Conservation (phyloP, 2,329 filamentous ascomycete genomes). For the Apiospora saccharicola region DNA sequence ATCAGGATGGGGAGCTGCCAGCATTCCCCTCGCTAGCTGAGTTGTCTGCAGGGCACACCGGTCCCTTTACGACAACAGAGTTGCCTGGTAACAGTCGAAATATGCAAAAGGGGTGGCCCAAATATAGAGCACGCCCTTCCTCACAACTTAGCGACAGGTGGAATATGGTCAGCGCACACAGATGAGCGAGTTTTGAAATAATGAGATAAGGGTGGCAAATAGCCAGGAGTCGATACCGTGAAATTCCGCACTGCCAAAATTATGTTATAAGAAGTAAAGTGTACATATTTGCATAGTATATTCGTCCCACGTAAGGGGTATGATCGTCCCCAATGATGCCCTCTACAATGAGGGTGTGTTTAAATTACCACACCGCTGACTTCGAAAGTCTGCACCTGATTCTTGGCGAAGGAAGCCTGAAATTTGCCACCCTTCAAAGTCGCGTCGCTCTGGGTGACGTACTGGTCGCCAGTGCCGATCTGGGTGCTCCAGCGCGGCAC, state of each 20-base stretch:
- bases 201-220: not conserved
- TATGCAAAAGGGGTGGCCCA: not conserved
- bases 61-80: not conserved
- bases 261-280: not conserved
- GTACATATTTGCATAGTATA: not conserved
- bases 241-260: not conserved
- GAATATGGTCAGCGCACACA: not conserved
- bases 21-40: not conserved
- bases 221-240: not conserved
- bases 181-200: not conserved
- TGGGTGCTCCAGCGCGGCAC: constrained; percentile 48
- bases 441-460: constrained; percentile 41
- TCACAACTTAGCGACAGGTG: not conserved
- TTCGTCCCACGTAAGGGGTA: not conserved
- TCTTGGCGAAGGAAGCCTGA: constrained; percentile 45
- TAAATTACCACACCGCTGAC: constrained; percentile 31
- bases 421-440: constrained; percentile 47
- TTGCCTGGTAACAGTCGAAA: not conserved
- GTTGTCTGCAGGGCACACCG: not conserved
- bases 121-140: not conserved
- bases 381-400: constrained; percentile 49
- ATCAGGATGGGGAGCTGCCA: not conserved
- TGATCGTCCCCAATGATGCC: not conserved
- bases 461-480: constrained; percentile 45
- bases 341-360: not conserved